Evolutionary conservation across 306 rosid genomes (phyloP).

Genomic region (Cucurbita pepo): DNA sequence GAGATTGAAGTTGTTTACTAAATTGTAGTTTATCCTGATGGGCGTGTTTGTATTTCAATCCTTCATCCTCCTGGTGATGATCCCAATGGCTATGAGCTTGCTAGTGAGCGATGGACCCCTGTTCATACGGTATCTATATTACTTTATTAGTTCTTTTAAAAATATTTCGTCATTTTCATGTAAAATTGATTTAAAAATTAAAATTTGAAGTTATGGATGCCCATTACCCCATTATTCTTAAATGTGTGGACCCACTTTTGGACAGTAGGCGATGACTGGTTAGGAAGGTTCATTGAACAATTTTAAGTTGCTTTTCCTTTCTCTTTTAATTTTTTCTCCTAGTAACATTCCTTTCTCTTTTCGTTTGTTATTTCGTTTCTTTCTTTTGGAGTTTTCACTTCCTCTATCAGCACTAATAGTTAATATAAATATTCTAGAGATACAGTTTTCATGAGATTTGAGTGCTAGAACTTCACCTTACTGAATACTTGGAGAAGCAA

Average conservation of each 20-base stretch:
- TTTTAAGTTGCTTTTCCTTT: neutral
- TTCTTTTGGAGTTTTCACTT: neutral
- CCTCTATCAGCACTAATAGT: neutral
- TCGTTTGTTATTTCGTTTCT: neutral
- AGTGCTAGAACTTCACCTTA: neutral
- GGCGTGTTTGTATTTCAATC: slow-evolving; percentile 96
- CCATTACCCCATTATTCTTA: neutral
- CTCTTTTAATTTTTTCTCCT: no score
- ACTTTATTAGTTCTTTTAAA: neutral
- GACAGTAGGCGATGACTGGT: neutral
- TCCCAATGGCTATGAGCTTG: slow-evolving; percentile 96
- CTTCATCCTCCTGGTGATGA: slow-evolving; percentile 99
- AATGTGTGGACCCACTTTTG: neutral
- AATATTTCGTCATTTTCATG: neutral
- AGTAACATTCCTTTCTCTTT: neutral
- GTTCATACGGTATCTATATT: slow-evolving; percentile 64
- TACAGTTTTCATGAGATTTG: neutral
- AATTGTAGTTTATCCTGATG: slow-evolving; percentile 80
- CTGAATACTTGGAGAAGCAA: neutral
- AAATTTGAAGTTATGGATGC: neutral
- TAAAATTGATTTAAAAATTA: neutral
- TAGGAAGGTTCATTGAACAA: neutral
- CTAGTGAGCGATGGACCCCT: slow-evolving; percentile 98
- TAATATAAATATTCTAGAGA: neutral
- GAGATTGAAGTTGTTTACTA: neutral